These are phyloP conservation scores for Simmondsia chinensis DNA, from an alignment of 148 eudicot genomes.

Conservation along the genomic window DNA sequence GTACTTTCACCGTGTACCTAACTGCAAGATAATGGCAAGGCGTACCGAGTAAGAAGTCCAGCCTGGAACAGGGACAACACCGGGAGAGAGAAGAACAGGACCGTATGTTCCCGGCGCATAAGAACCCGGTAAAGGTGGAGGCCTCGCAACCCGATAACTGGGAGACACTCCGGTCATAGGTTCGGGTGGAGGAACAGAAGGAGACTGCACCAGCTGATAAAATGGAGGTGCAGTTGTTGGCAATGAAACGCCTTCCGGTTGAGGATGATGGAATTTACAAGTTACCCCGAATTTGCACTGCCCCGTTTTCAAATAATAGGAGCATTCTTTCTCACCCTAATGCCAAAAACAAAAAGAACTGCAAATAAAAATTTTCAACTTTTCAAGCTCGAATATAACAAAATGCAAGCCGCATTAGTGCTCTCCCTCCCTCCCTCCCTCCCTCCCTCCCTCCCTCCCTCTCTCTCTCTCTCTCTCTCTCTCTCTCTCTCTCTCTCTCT, in stretches of 20 bases:
- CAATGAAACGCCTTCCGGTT: slow-evolving; percentile 45
- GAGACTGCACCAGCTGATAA: slow-evolving; percentile 86
- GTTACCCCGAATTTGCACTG: slow-evolving; percentile 89
- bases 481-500: too few species aligned
- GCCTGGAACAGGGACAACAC: slow-evolving; percentile 71
- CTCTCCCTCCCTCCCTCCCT: too few species aligned
- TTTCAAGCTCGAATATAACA: too few species aligned
- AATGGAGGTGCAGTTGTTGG: slow-evolving; percentile 77
- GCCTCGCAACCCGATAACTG: slow-evolving; percentile 55
- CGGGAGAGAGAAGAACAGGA: slow-evolving; percentile 67
- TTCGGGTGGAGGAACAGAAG: slow-evolving; percentile 55
- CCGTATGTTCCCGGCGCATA: slow-evolving; percentile 70
- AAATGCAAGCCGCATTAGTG: too few species aligned
- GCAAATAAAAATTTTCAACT: neutral
- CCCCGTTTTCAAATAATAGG: slow-evolving; percentile 99
- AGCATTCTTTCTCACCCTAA: slow-evolving; percentile 94
- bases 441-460: too few species aligned
- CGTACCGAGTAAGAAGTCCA: slow-evolving; percentile 87
- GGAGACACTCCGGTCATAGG: slow-evolving; percentile 34
- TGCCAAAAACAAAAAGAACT: slow-evolving; percentile 3
- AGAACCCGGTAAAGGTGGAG: slow-evolving; percentile 70
- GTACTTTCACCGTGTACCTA: too few species aligned
- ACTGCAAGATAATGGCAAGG: too few species aligned
- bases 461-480: too few species aligned
- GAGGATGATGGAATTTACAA: slow-evolving; percentile 99